phyloP scores from a whole-genome alignment of 2,329 filamentous ascomycete species.

The Ilyonectria sp. region DNA sequence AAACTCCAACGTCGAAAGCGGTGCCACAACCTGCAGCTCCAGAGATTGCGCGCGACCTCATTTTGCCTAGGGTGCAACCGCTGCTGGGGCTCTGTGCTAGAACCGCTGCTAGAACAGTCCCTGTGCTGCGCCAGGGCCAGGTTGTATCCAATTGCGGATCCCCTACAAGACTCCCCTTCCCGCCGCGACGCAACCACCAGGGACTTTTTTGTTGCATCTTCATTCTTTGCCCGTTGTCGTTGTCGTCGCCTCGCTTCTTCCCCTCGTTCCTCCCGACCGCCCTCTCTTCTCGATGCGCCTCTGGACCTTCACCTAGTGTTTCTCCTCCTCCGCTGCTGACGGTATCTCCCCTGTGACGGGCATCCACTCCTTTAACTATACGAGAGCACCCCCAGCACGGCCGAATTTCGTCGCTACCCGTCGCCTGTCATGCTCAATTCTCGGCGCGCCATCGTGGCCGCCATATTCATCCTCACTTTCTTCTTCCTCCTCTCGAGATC shows the following conservation, averaged over 20 bases:
- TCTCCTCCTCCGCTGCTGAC: slow-evolving; percentile 31
- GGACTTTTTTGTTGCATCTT: slow-evolving; percentile 35
- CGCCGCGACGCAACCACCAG: slow-evolving; percentile 25
- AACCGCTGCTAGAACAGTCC: not conserved
- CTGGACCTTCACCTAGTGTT: slow-evolving; percentile 38
- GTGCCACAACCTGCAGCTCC: slow-evolving; percentile 37
- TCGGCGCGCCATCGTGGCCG: slow-evolving; percentile 80
- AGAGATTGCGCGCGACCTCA: slow-evolving; percentile 38
- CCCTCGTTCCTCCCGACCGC: slow-evolving; percentile 34
- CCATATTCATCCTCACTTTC: slow-evolving; percentile 77
- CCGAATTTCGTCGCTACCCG: slow-evolving; percentile 31
- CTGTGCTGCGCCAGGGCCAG: slow-evolving; percentile 14
- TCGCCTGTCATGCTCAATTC: slow-evolving; percentile 79
- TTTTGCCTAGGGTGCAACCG: slow-evolving; percentile 33
- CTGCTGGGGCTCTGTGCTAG: slow-evolving; percentile 13
- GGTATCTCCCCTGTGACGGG: slow-evolving; percentile 35
- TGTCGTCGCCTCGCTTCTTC: slow-evolving; percentile 21
- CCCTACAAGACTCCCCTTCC: slow-evolving; percentile 29
- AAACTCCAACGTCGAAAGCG: slow-evolving; percentile 37
- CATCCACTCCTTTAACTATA: slow-evolving; percentile 40
- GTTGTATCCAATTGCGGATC: slow-evolving; percentile 44
- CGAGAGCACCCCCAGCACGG: slow-evolving; percentile 17
- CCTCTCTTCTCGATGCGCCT: slow-evolving; percentile 41
- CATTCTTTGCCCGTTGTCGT: slow-evolving; percentile 32
- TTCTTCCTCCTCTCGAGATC: slow-evolving; percentile 79